A percentile compares a stretch with the other conserved stretches of the same genome.
Conservation (phyloP, 805 yeast species). For the Ogataea naganishii region DNA sequence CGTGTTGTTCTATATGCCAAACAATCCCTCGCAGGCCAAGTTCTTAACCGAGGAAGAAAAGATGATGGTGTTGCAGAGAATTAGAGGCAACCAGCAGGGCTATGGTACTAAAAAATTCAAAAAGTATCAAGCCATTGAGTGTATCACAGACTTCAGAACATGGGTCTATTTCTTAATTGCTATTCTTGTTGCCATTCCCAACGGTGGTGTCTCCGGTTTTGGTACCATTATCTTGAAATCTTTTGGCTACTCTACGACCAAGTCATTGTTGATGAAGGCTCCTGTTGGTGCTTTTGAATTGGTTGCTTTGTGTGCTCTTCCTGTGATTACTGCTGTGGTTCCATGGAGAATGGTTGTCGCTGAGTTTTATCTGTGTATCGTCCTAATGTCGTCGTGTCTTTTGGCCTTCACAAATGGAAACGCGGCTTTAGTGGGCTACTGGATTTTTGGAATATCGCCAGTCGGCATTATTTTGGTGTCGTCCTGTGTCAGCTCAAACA, state of each 20-base stretch:
- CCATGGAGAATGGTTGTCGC: constrained; percentile 17
- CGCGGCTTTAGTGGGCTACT: constrained; percentile 20
- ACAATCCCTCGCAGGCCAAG: constrained; percentile 34
- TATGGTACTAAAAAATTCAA: constrained; percentile 20
- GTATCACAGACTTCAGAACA: constrained; percentile 25
- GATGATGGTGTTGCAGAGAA: constrained; percentile 23
- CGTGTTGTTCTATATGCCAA: constrained; percentile 37
- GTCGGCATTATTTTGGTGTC: constrained; percentile 18
- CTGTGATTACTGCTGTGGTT: constrained; percentile 16
- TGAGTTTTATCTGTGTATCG: constrained; percentile 3
- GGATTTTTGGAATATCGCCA: constrained; percentile 16
- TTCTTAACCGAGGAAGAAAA: constrained; percentile 28
- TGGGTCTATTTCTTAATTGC: constrained; percentile 32
- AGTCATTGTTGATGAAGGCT: constrained; percentile 18
- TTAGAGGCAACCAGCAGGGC: constrained; percentile 12
- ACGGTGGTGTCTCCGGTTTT: constrained; percentile 36
- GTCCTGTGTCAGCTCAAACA: constrained; percentile 25
- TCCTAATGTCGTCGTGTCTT: constrained; percentile 7
- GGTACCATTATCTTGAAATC: constrained; percentile 28
- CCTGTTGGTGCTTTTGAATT: constrained; percentile 22
- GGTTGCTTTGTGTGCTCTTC: constrained; percentile 24
- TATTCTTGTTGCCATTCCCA: constrained; percentile 19
- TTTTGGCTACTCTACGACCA: constrained; percentile 20
- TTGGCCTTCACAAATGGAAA: constrained; percentile 14
- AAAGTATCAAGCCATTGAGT: constrained; percentile 18